A percentile compares a stretch with the other conserved stretches of the same genome.
Evolutionary conservation across 305 asterid genomes (phyloP).

Genomic region (Plantago lanceolata): DNA sequence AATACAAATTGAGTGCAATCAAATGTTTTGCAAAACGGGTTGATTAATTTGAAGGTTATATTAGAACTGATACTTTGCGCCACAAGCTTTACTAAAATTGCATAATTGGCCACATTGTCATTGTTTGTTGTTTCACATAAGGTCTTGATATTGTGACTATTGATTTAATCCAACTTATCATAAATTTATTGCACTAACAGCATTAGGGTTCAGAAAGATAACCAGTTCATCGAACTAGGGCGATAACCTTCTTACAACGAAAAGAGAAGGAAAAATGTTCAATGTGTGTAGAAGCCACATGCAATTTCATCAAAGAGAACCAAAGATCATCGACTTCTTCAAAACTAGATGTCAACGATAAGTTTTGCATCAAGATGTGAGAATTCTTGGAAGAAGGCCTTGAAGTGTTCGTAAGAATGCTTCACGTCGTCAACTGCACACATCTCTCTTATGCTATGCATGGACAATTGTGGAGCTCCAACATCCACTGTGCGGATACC

Average conservation of each 20-base stretch:
- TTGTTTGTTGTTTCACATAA: too few relatives aligned
- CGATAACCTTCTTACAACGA: too few relatives aligned
- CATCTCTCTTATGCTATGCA: constrained; percentile 96
- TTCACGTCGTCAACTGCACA: constrained; percentile 86
- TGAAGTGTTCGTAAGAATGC: constrained; percentile 76
- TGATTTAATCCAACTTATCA: background rate
- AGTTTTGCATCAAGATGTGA: constrained; percentile 63
- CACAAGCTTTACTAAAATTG: too few relatives aligned
- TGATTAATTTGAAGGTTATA: too few relatives aligned
- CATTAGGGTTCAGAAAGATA: background rate
- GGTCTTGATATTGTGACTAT: too few relatives aligned
- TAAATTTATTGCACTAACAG: too few relatives aligned
- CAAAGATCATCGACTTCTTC: constrained; percentile 5
- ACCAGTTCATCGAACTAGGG: background rate
- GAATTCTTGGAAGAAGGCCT: constrained; percentile 67
- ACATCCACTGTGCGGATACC: constrained; percentile 88
- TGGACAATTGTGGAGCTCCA: constrained; percentile 89
- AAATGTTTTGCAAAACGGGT: too few relatives aligned
- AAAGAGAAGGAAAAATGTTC: background rate
- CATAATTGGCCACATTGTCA: too few relatives aligned
- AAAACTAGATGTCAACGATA: constrained; percentile 43
- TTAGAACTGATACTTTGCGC: too few relatives aligned
- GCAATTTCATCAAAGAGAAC: background rate
- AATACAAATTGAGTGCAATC: too few relatives aligned
- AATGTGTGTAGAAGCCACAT: background rate